phyloP scores from a whole-genome alignment of 2,329 filamentous ascomycete genomes.

The Curvularia lunata region DNA sequence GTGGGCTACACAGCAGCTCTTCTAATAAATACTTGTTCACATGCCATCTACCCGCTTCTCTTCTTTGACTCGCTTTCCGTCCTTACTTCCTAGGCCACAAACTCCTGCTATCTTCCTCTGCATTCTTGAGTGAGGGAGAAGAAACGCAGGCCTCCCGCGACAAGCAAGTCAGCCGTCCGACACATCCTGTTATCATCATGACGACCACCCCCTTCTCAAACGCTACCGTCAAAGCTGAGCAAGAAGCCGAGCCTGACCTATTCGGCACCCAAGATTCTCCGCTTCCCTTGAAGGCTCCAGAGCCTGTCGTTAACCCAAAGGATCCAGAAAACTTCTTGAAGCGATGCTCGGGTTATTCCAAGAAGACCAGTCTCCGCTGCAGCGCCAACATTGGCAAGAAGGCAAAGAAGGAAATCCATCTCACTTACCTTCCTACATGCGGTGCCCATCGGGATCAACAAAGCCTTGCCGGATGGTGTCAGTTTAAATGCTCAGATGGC shows the following conservation, averaged over 20 bases:
- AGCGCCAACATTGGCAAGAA: conserved; percentile 30
- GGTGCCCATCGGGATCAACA: conserved; percentile 37
- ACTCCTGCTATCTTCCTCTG: neutral
- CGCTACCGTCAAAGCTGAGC: conserved; percentile 14
- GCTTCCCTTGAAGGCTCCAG: conserved; percentile 10
- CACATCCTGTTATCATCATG: conserved; percentile 3
- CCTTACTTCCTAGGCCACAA: too few species aligned
- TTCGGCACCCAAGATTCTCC: neutral
- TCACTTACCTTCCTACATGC: conserved; percentile 40
- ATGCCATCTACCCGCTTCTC: neutral
- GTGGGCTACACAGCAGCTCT: conserved; percentile 16
- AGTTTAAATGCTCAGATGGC: conserved; percentile 25
- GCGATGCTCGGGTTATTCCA: conserved; percentile 38
- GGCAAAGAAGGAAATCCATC: conserved; percentile 29
- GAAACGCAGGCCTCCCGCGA: neutral
- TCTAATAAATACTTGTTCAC: neutral
- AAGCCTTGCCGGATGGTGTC: conserved; percentile 37
- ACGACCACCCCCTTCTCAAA: neutral
- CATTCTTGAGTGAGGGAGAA: too few species aligned
- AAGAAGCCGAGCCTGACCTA: conserved; percentile 14
- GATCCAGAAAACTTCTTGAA: conserved; percentile 39
- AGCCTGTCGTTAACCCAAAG: conserved; percentile 23
- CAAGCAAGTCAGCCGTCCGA: neutral
- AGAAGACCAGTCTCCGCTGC: conserved; percentile 35
- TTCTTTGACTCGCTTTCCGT: neutral